A percentile compares a stretch with the other conserved stretches of the same genome.
These are phyloP conservation scores for Globisporangium nodosum DNA, from an alignment of 352 stramenopile species.

Conservation along the genomic window DNA sequence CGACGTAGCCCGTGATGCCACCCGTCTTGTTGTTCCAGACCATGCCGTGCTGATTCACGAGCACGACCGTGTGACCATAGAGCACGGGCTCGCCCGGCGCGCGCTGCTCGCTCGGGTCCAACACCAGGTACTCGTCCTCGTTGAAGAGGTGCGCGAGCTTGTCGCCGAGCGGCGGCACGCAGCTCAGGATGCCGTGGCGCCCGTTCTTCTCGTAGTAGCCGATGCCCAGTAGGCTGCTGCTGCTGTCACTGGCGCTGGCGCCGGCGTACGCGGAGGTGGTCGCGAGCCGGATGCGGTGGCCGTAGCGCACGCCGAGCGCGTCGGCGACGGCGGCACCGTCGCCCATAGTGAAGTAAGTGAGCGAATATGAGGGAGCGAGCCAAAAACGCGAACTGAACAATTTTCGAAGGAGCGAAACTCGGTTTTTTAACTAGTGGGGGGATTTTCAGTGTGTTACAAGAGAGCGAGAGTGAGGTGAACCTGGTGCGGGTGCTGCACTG, in stretches of 20 bases:
- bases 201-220: conserved; percentile 87
- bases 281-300: conserved; percentile 60
- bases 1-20: conserved; percentile 82
- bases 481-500: too few species aligned
- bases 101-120: conserved; percentile 52
- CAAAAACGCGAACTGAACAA: background rate
- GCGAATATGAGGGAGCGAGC: background rate
- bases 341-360: conserved; percentile 13
- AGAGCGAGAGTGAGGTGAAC: too few species aligned
- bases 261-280: conserved; percentile 50
- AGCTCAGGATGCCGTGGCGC: conserved; percentile 77
- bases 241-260: background rate
- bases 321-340: conserved; percentile 5
- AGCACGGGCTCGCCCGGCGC: conserved; percentile 42
- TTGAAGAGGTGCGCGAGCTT: conserved; percentile 69
- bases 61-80: conserved; percentile 70
- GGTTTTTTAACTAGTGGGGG: background rate
- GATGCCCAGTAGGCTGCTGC: conserved; percentile 32
- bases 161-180: conserved; percentile 71
- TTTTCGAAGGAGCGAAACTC: too few species aligned
- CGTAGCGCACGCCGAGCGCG: conserved; percentile 47
- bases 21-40: conserved; percentile 89
- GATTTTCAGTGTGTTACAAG: too few species aligned
- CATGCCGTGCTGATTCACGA: conserved; percentile 80
- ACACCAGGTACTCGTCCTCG: conserved; percentile 76